Evolutionary conservation across 2,329 filamentous ascomycete species (phyloP).

Genomic region (Aspergillus caelatus): DNA sequence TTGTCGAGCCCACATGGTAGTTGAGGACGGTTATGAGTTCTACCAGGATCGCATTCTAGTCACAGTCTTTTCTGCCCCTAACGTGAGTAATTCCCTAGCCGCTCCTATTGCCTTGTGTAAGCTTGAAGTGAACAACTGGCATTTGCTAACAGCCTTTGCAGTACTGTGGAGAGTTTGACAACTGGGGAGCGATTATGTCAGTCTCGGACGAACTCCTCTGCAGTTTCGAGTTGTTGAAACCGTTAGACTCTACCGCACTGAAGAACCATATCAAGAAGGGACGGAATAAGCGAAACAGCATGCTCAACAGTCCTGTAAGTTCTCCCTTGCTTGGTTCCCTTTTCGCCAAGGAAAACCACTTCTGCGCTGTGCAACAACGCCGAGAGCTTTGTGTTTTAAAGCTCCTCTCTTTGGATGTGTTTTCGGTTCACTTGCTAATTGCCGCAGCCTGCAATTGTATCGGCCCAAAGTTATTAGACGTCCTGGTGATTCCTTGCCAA

Average conservation of each 20-base stretch:
- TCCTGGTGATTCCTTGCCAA: constrained; percentile 23
- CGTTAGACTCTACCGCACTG: constrained; percentile 89
- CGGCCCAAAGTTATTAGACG: constrained; percentile 49
- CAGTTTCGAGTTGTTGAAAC: constrained; percentile 96
- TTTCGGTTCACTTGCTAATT: constrained; percentile 21
- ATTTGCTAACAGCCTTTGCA: constrained; percentile 44
- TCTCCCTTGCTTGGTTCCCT: constrained; percentile 22
- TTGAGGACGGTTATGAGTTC: constrained; percentile 98
- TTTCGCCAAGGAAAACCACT: constrained; percentile 25
- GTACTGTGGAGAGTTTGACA: constrained; percentile 99
- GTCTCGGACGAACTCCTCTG: constrained; percentile 91
- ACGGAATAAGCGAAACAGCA: constrained; percentile 88
- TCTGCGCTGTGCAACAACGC: constrained; percentile 24
- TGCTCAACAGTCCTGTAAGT: constrained; percentile 94
- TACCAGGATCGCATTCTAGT: constrained; percentile 94
- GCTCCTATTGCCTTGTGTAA: background rate
- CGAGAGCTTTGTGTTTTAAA: constrained; percentile 23
- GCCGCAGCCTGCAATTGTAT: constrained; percentile 47
- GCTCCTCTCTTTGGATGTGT: constrained; percentile 3
- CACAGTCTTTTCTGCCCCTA: constrained; percentile 96
- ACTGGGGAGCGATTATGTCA: constrained; percentile 99
- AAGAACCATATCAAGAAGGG: constrained; percentile 99
- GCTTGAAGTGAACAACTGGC: background rate
- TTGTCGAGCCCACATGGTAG: constrained; percentile 97
- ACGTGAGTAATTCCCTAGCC: constrained; percentile 63